A percentile compares a stretch with the other conserved stretches of the same genome.
phyloP scores from a whole-genome alignment of 352 stramenopile species.

The Phytophthora niederhauseri region DNA sequence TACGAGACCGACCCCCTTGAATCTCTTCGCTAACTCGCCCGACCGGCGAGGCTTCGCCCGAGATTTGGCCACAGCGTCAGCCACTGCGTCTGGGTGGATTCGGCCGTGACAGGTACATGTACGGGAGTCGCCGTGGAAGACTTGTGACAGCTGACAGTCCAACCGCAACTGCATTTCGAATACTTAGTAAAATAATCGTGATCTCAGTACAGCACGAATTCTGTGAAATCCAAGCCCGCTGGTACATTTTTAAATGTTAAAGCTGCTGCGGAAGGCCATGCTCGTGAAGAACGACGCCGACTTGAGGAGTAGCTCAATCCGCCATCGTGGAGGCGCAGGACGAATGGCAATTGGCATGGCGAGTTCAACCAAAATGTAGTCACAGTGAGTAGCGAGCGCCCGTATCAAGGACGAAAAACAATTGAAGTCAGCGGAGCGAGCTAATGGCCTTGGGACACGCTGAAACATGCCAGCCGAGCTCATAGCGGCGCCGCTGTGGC shows the following conservation, averaged over 20 bases:
- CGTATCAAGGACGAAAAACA: background rate
- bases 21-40: background rate
- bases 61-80: background rate
- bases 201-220: too few species aligned
- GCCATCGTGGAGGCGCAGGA: background rate
- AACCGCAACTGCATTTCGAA: too few species aligned
- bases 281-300: background rate
- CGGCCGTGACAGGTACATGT: too few species aligned
- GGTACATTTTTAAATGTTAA: background rate
- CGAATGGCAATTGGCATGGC: background rate
- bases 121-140: too few species aligned
- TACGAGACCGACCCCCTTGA: background rate
- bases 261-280: background rate
- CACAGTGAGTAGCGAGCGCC: background rate
- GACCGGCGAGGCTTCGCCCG: too few species aligned
- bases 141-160: too few species aligned
- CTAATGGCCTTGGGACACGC: conserved; percentile 19
- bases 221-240: too few species aligned
- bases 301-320: background rate
- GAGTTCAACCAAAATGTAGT: too few species aligned
- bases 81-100: background rate
- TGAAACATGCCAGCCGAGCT: conserved; percentile 21
- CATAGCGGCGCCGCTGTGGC: background rate
- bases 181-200: too few species aligned
- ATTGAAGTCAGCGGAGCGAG: background rate